Evolutionary conservation across 192 early-diverging fungal species (phyloP).

Genomic region (Spinellus fusiger): DNA sequence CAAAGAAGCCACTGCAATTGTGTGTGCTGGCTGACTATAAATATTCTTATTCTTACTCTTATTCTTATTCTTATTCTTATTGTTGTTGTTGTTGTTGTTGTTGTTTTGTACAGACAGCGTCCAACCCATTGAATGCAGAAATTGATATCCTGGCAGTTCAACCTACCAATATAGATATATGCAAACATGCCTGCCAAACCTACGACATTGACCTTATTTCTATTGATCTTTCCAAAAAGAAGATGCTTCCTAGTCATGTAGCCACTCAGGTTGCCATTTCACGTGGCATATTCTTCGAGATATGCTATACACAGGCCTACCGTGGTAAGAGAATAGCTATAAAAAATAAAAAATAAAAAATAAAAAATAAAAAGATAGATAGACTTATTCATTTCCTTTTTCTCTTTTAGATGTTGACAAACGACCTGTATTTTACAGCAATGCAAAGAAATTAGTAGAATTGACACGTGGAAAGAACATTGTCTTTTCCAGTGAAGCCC

Average conservation of each 20-base stretch:
- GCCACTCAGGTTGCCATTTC: constrained; percentile 60
- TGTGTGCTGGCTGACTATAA: no score
- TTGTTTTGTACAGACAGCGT: constrained; percentile 28
- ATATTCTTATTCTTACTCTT: no score
- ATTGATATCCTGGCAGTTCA: constrained; percentile 71
- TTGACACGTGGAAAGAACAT: constrained; percentile 74
- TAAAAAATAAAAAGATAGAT: no score
- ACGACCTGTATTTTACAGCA: constrained; percentile 58
- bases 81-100: not conserved
- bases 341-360: not conserved
- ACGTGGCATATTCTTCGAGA: constrained; percentile 77
- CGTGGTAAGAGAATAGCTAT: constrained; percentile 46
- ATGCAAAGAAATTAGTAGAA: constrained; percentile 58
- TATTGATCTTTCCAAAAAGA: constrained; percentile 42
- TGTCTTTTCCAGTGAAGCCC: constrained; percentile 65
- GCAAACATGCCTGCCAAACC: constrained; percentile 59
- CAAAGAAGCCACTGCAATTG: no score
- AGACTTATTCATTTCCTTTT: not conserved
- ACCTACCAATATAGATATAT: constrained; percentile 65
- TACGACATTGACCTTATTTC: constrained; percentile 80
- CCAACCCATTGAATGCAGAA: constrained; percentile 7
- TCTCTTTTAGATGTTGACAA: constrained; percentile 46
- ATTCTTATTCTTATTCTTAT: not conserved
- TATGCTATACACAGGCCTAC: constrained; percentile 61
- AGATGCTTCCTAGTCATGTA: constrained; percentile 54